A percentile compares a stretch with the other conserved stretches of the same genome.
Evolutionary conservation across 2,329 filamentous ascomycete species (phyloP).

Genomic region (Coniochaeta sp.): DNA sequence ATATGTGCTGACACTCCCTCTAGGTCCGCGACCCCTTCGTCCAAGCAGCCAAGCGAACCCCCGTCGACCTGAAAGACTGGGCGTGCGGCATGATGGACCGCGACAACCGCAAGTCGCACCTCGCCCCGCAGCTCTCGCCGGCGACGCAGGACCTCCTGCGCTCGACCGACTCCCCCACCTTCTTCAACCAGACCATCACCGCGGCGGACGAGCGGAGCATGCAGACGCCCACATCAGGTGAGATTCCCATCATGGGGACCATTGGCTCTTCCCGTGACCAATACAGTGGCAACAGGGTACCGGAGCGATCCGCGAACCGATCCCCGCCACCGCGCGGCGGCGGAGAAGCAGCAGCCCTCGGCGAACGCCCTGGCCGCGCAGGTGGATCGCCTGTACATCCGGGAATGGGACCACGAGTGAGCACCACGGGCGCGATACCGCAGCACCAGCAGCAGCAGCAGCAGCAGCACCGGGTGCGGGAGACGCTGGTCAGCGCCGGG

Average conservation of each 20-base stretch:
- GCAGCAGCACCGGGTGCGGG: constrained; percentile 8
- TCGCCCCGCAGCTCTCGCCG: constrained; percentile 72
- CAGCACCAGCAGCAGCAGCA: constrained; percentile 19
- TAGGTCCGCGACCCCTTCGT: constrained; percentile 91
- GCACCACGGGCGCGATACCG: constrained; percentile 41
- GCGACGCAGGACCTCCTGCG: constrained; percentile 70
- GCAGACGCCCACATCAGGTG: constrained; percentile 61
- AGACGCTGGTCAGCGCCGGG: constrained; percentile 9
- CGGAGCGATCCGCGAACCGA: constrained; percentile 42
- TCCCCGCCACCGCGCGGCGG: constrained; percentile 22
- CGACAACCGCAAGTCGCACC: constrained; percentile 91
- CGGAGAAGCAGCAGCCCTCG: constrained; percentile 27
- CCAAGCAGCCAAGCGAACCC: constrained; percentile 91
- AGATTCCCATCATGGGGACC: constrained; percentile 59
- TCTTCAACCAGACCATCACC: constrained; percentile 28
- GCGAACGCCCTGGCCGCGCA: constrained; percentile 35
- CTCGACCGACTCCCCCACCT: constrained; percentile 51
- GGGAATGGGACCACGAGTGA: constrained; percentile 44
- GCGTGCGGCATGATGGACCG: constrained; percentile 88
- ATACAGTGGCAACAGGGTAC: constrained; percentile 23
- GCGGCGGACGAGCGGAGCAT: constrained; percentile 38
- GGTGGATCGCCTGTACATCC: constrained; percentile 38
- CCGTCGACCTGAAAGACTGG: constrained; percentile 90
- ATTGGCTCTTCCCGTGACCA: constrained; percentile 48
- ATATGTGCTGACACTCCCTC: constrained; percentile 16